A percentile compares a stretch with the other conserved stretches of the same genome.
phyloP scores from a whole-genome alignment of 192 early-diverging fungal species.

The Linnemannia exigua region DNA sequence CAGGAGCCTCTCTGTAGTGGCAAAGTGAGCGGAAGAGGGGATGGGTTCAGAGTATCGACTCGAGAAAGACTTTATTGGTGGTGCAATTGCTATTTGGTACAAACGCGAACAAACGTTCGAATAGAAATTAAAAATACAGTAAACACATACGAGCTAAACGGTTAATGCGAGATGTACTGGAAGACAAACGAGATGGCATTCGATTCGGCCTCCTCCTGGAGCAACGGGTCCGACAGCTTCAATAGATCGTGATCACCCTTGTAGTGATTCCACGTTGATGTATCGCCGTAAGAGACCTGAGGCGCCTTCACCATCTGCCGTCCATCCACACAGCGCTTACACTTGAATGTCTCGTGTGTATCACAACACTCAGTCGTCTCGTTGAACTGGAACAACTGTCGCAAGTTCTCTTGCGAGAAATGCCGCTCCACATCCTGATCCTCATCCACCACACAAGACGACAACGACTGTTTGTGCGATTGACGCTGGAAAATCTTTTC shows the following conservation, averaged over 20 bases:
- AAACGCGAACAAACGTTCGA: not conserved
- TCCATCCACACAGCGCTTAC: slow-evolving; percentile 89
- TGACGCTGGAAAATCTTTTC: slow-evolving; percentile 99
- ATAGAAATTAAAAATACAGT: not conserved
- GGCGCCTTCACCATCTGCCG: slow-evolving; percentile 78
- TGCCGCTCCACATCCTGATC: slow-evolving; percentile 93
- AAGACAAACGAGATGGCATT: slow-evolving; percentile 82
- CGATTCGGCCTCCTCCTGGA: slow-evolving; percentile 72
- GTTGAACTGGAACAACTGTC: slow-evolving; percentile 91
- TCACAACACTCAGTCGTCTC: slow-evolving; percentile 76
- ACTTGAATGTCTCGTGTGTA: slow-evolving; percentile 98
- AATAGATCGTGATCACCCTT: slow-evolving; percentile 64
- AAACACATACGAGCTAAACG: not conserved
- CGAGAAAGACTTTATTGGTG: too few species aligned
- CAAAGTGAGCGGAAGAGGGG: too few species aligned
- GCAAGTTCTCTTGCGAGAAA: slow-evolving; percentile 91
- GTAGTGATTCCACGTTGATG: slow-evolving; percentile 86
- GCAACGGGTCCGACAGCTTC: slow-evolving; percentile 72
- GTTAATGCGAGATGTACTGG: slow-evolving; percentile 79
- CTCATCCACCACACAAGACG: slow-evolving; percentile 96
- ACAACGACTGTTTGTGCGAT: slow-evolving; percentile 87
- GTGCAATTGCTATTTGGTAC: too few species aligned
- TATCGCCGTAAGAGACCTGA: slow-evolving; percentile 82
- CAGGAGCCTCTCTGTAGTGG: too few species aligned
- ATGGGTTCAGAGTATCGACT: too few species aligned